phyloP scores from a whole-genome alignment of 768 basidiomycete species.

The Mycena indigotica region DNA sequence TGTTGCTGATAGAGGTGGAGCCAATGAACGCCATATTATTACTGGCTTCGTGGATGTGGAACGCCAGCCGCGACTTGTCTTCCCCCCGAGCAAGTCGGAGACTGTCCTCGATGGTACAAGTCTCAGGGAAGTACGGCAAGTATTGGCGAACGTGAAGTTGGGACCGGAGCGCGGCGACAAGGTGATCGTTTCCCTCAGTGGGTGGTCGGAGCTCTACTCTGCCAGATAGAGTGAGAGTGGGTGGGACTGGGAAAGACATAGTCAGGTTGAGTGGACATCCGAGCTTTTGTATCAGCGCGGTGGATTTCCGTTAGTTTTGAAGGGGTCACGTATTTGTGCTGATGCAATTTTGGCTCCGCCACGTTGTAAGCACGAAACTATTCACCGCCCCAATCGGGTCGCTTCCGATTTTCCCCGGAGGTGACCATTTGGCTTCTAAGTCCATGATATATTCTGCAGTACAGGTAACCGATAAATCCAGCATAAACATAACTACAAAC shows the following conservation, averaged over 20 bases:
- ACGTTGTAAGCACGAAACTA: too few relatives aligned
- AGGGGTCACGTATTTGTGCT: too few relatives aligned
- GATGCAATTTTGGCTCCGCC: too few relatives aligned
- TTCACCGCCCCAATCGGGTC: too few relatives aligned
- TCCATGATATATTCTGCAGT: too few relatives aligned
- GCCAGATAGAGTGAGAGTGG: conserved; percentile 20
- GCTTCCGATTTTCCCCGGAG: too few relatives aligned
- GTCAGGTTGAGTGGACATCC: neutral
- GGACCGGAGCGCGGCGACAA: conserved; percentile 37
- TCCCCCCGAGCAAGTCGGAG: conserved; percentile 40
- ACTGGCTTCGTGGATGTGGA: conserved; percentile 36
- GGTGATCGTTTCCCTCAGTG: conserved; percentile 36
- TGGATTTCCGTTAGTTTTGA: neutral
- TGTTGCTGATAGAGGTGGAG: conserved; percentile 39
- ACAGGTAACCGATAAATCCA: neutral
- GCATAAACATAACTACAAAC: neutral
- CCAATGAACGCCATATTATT: conserved; percentile 35
- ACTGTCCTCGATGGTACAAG: conserved; percentile 39
- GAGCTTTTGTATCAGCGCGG: neutral
- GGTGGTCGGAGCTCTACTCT: conserved; percentile 41
- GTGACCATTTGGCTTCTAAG: too few relatives aligned
- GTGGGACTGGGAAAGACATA: neutral
- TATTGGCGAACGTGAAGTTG: conserved; percentile 42
- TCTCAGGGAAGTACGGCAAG: conserved; percentile 42
- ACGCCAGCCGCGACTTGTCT: conserved; percentile 36